Conservation (phyloP, 2,329 filamentous ascomycete genomes). For the Alternaria gaisen region DNA sequence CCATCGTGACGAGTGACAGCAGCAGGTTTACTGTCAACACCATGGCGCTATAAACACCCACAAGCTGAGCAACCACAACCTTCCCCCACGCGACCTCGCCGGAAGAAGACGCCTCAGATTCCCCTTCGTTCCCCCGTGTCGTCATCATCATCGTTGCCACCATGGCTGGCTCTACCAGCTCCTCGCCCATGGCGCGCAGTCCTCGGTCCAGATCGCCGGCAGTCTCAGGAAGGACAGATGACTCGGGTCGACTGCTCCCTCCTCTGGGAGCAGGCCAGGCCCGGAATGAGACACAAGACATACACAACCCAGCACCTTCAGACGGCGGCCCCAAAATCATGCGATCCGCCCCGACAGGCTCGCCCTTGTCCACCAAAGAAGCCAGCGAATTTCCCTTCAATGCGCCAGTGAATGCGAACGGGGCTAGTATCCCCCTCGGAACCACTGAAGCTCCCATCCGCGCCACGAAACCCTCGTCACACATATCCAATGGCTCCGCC, state of each 20-base stretch:
- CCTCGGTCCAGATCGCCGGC: constrained; percentile 35
- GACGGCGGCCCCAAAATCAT: constrained; percentile 43
- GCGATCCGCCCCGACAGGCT: constrained; percentile 42
- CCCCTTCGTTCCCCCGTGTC: neutral
- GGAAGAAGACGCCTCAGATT: neutral
- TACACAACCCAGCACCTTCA: constrained; percentile 18
- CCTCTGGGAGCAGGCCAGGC: constrained; percentile 37
- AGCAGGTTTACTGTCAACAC: constrained; percentile 12
- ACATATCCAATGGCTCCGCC: constrained; percentile 35
- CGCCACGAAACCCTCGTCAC: constrained; percentile 29
- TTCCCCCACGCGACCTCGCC: constrained; percentile 16
- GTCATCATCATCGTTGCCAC: constrained; percentile 33
- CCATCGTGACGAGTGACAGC: constrained; percentile 16
- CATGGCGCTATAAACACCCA: constrained; percentile 27
- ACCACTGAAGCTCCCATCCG: constrained; percentile 26
- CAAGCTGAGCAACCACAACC: constrained; percentile 17
- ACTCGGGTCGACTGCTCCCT: constrained; percentile 31
- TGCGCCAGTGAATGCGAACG: constrained; percentile 26
- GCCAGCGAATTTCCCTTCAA: constrained; percentile 51
- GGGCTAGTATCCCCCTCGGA: constrained; percentile 28
- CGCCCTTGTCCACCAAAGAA: constrained; percentile 38
- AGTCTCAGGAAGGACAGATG: constrained; percentile 23
- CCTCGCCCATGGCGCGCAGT: constrained; percentile 37
- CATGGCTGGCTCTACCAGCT: constrained; percentile 42
- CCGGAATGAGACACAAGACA: constrained; percentile 27